Conservation (phyloP, 306 rosid species). For the Dalbergia oliveri region DNA sequence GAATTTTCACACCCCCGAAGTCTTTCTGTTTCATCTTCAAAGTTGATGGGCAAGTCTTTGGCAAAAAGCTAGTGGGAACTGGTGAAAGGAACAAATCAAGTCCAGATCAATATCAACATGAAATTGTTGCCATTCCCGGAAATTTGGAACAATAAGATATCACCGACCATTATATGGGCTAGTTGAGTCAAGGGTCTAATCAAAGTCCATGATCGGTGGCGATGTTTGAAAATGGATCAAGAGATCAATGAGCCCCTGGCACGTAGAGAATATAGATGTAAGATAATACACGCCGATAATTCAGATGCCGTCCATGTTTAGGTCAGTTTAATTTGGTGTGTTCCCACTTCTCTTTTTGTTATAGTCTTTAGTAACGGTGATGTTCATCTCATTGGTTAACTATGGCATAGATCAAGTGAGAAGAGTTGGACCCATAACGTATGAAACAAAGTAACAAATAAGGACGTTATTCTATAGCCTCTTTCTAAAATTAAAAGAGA, state of each 20-base stretch:
- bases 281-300: not conserved
- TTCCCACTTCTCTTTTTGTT: not conserved
- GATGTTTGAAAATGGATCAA: not conserved
- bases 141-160: constrained; percentile 30
- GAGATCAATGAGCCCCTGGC: not conserved
- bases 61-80: constrained; percentile 40
- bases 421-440: too few relatives aligned
- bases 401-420: not conserved
- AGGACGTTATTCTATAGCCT: too few relatives aligned
- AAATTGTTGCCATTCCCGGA: constrained; percentile 11
- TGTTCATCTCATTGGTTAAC: not conserved
- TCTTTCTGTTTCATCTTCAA: constrained; percentile 31
- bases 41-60: constrained; percentile 33
- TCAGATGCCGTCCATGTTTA: constrained; percentile 36
- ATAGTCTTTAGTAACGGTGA: not conserved
- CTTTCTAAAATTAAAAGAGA: not conserved
- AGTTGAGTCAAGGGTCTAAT: constrained; percentile 48
- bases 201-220: constrained; percentile 30
- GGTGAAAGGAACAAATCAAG: not conserved
- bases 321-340: not conserved
- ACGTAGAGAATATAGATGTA: not conserved
- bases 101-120: constrained; percentile 1
- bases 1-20: not conserved
- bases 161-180: constrained; percentile 53
- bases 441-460: too few relatives aligned